Base-by-base conservation (phyloP, 2,329 filamentous ascomycete genomes). In the Ophiostoma novo-ulmi region DNA sequence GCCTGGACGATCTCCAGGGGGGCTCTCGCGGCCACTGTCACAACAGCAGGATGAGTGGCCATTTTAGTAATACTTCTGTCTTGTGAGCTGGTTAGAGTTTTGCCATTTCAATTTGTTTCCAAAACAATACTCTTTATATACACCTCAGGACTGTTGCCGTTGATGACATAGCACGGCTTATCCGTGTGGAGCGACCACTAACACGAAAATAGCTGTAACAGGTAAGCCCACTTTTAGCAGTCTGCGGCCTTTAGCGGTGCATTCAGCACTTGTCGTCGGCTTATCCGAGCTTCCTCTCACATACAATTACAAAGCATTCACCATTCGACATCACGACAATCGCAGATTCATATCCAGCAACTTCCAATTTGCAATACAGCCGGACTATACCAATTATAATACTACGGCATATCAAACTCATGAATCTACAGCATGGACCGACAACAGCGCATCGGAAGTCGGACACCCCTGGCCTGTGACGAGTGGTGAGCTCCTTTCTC, bases 1-100 rank as follows among this genome's bases (percentile, higher is more conserved):
- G 72, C 55, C 14, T 69, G 44, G 35, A 38, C 41, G 3, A 67
- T 36, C 14, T 22, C 61, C 6, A 70, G 41, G 7, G 31, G 58
- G 7, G 63, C 63, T 11, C 52, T 22, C 3, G 52, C n/a, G 22
- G 52, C 22, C 52, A 58, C 52, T 26, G 52, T 58, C 52, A 58
- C 52, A 17, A 58, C 52, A 14, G 52, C 10, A 4, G 52, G 22
- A 26, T 58, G 52, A 14, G 52, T 48, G 20, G 44, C 5, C 52
- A 58, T 31, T 22, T 58, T 58, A 17, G 5, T 55, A 13, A 4
- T 44, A 11, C 14, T 3, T 31, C 31, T 44, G 39, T 10, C 6
- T 44, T 44, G 39, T 44, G 39, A 44, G 39, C 10, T 44, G 39
- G 17, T 48, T 48, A 2, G 2, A 17, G 17, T 5, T 20, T 5